Evolutionary conservation across 495 filamentous ascomycete genomes (phyloP).

Genomic region (Aspergillus nanangensis): DNA sequence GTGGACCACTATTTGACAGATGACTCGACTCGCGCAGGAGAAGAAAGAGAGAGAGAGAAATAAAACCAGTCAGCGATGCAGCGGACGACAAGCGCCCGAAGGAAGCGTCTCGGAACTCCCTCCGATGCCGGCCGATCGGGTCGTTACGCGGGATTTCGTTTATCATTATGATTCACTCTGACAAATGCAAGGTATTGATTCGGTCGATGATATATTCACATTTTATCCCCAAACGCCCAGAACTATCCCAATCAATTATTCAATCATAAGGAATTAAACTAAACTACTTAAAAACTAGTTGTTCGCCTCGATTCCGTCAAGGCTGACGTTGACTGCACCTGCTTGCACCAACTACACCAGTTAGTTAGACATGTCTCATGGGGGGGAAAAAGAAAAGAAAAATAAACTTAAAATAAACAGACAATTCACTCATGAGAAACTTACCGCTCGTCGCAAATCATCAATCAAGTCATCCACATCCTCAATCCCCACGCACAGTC

Average conservation of each 20-base stretch:
- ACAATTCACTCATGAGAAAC: no score
- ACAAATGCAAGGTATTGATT: no score
- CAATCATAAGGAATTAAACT: no score
- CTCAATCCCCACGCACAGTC: conserved; percentile 95
- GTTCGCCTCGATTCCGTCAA: conserved; percentile 66
- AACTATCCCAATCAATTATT: background rate
- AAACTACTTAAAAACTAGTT: background rate
- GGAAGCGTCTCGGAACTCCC: conserved; percentile 10
- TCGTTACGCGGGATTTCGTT: background rate
- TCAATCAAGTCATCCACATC: conserved; percentile 91
- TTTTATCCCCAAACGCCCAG: conserved; percentile 1
- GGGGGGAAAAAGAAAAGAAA: conserved; percentile 8
- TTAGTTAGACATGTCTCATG: conserved; percentile 14
- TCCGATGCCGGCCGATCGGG: conserved; percentile 32
- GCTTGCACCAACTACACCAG: conserved; percentile 82
- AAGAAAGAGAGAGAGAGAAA: no score
- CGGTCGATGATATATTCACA: no score
- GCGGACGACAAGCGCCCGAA: conserved; percentile 31
- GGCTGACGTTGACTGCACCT: conserved; percentile 79
- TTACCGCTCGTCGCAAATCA: conserved; percentile 83
- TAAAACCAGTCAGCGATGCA: no score
- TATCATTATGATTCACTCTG: background rate
- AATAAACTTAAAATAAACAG: no score
- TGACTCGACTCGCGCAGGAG: no score
- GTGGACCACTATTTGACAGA: no score